Conservation (phyloP, 148 eudicot species). For the Chenopodium formosanum region DNA sequence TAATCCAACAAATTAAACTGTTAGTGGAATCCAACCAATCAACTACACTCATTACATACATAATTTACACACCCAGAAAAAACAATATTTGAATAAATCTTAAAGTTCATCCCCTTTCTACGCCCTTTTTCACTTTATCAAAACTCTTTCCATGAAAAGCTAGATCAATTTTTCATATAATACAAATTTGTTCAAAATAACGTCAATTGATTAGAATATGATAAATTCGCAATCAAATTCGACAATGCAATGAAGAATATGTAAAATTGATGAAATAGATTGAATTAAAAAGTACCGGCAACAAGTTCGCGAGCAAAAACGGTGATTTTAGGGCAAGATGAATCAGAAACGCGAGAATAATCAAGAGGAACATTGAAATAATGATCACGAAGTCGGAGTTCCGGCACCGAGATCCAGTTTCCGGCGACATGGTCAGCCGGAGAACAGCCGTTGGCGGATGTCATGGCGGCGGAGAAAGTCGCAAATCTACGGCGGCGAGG, state of each 20-base stretch:
- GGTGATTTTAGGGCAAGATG: slow-evolving; percentile 51
- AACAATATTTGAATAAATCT: not conserved
- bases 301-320: slow-evolving; percentile 93
- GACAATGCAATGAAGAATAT: not conserved
- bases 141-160: not conserved
- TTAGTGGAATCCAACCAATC: not conserved
- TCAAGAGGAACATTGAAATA: slow-evolving; percentile 84
- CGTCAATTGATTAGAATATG: not conserved
- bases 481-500: slow-evolving; percentile 18
- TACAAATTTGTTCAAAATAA: not conserved
- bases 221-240: not conserved
- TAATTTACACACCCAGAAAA: not conserved
- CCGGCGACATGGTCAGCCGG: slow-evolving; percentile 46
- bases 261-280: no score
- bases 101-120: not conserved
- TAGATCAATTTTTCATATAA: not conserved
- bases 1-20: not conserved
- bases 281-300: slow-evolving; percentile 48
- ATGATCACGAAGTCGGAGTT: slow-evolving; percentile 86
- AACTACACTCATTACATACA: not conserved
- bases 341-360: slow-evolving; percentile 40
- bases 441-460: slow-evolving; percentile 17
- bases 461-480: slow-evolving; percentile 37
- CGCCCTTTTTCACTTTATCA: not conserved
- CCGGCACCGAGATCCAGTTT: slow-evolving; percentile 81